Percentiles rank a stretch among this genome's conserved stretches.
Evolutionary conservation across 179 eudicot species (phyloP).

Genomic region (Beta corolliflora): DNA sequence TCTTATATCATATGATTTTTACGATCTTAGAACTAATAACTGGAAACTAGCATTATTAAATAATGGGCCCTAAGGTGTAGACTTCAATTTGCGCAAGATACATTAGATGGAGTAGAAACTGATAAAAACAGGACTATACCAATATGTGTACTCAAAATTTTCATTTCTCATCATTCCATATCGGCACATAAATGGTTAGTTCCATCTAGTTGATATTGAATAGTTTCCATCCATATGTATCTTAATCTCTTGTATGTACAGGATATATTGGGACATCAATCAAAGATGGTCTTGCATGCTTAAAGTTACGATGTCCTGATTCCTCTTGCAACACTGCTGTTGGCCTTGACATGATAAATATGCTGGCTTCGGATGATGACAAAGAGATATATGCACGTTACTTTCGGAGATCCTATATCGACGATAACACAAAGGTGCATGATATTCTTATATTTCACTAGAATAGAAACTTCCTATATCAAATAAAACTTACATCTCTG

Average conservation of each 20-base stretch:
- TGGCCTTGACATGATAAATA: constrained; percentile 16
- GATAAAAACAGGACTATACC: too few relatives aligned
- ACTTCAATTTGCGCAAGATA: too few relatives aligned
- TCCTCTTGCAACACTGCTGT: constrained; percentile 15
- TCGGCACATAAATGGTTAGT: neutral
- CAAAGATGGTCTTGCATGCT: neutral
- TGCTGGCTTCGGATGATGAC: constrained; percentile 17
- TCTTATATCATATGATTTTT: too few relatives aligned
- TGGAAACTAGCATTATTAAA: too few relatives aligned
- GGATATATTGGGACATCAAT: constrained; percentile 16
- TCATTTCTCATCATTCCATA: too few relatives aligned
- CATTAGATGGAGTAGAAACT: too few relatives aligned
- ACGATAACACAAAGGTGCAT: constrained; percentile 8
- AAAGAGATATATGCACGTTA: neutral
- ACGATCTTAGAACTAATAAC: too few relatives aligned
- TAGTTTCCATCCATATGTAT: neutral
- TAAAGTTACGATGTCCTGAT: constrained; percentile 20
- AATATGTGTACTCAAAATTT: too few relatives aligned
- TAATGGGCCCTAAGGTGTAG: too few relatives aligned
- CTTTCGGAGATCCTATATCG: constrained; percentile 15
- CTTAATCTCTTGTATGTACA: constrained; percentile 7
- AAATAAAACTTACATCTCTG: neutral
- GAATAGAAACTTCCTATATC: neutral
- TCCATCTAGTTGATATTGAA: neutral
- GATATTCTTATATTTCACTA: neutral